Base-by-base conservation (phyloP, 2,329 filamentous ascomycete genomes). In the Pseudogymnoascus sp. region DNA sequence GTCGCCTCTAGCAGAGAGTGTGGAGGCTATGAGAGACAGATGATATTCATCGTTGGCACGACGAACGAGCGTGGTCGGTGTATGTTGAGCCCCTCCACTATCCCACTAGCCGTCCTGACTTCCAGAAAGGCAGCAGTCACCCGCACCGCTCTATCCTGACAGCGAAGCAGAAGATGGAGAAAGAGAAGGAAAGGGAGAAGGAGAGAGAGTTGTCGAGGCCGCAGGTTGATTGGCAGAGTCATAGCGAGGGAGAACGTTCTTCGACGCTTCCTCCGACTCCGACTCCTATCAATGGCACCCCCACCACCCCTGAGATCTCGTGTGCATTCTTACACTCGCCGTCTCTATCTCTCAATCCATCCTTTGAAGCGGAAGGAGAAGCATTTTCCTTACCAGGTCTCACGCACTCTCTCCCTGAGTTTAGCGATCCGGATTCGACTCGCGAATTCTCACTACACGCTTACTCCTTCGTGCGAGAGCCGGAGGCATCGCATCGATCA, bases 31-130 rank as follows among this genome's bases (percentile, higher is more conserved):
- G 80, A 86, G 69, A 77, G 82, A 40, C 81, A 86, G 70, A 81
- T 81, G 14, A 80, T 87, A 63, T 88, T 88, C 73, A 86, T 88
- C 71, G 81, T 83, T 40, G 82, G 82, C n/a, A 85, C 83, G 16
- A 61, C 45, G 3, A 59, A 62, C 34, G 42, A 64, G 18, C 42
- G 42, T 14, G 63, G 63, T 34, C 60, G 63, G 10, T 64, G 63
- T 45, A 62, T 36, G 54, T 60, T 34, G 54, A 34, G 18, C 23
- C 7, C 12, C 34, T 18, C 54, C 16, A 14, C 29, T 60, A 34
- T 60, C 26, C 31, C 39, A 39, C 31, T 60, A 64, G 29, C 63
- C 61, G 8, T 45, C 54, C 23, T 39, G 36, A 42, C 23, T 21
- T 23, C n/a, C 8, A 39, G 23, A 37, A 23, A 61, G 60, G 54